A percentile compares a stretch with the other conserved stretches of the same genome.
Conservation (phyloP, 495 filamentous ascomycete species). For the Xylaria cubensis region DNA sequence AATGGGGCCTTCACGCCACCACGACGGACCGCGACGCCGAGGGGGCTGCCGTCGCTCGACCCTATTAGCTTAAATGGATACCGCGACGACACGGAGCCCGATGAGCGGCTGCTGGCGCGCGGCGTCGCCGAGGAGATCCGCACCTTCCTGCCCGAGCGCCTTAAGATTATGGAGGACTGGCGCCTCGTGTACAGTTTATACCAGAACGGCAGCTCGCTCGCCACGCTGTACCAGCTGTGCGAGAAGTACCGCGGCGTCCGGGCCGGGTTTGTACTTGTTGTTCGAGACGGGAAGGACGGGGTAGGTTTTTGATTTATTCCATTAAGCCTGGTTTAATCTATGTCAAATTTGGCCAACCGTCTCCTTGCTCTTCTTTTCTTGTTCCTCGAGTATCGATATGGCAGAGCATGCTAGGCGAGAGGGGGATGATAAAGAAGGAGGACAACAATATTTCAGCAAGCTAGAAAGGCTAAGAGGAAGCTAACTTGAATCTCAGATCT, state of each 20-base stretch:
- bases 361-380: conserved; percentile 3
- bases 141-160: conserved; percentile 80
- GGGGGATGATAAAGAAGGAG: background rate
- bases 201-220: conserved; percentile 85
- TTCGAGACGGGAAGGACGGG: conserved; percentile 75
- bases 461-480: conserved; percentile 1
- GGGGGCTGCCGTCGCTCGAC: conserved; percentile 52
- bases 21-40: conserved; percentile 45
- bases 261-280: conserved; percentile 85
- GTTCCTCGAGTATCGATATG: background rate
- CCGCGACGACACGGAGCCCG: conserved; percentile 43
- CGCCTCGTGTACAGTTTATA: conserved; percentile 87
- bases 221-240: conserved; percentile 84
- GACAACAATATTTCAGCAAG: background rate
- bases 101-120: conserved; percentile 64
- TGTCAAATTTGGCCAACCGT: background rate
- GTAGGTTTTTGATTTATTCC: conserved; percentile 54
- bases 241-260: conserved; percentile 65
- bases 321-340: background rate
- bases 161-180: conserved; percentile 90
- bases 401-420: background rate
- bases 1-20: conserved; percentile 50
- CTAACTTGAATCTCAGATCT: conserved; percentile 60
- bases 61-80: conserved; percentile 52
- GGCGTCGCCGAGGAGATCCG: conserved; percentile 93